phyloP scores from a whole-genome alignment of 1,139 yeast species.

The Taphrina communis region DNA sequence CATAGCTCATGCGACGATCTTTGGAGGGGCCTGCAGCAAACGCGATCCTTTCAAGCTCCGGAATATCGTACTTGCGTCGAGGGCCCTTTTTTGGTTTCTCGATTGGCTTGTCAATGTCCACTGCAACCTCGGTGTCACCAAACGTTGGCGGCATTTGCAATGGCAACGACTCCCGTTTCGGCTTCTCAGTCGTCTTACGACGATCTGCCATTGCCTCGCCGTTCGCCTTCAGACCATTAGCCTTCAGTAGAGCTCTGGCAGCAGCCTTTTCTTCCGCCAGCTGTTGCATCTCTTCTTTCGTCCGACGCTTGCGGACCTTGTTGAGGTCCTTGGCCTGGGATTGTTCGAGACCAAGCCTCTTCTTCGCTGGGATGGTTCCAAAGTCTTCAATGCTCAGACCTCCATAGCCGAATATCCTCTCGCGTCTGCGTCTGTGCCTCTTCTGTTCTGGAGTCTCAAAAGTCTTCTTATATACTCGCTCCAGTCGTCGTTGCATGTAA shows the following conservation, averaged over 20 bases:
- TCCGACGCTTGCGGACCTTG: conserved; percentile 24
- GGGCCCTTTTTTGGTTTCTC: conserved; percentile 12
- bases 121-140: background rate
- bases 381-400: conserved; percentile 33
- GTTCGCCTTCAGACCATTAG: conserved; percentile 35
- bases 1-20: conserved; percentile 25
- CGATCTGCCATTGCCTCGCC: conserved; percentile 33
- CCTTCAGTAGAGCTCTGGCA: conserved; percentile 28
- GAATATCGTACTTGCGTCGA: conserved; percentile 26
- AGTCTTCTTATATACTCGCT: conserved; percentile 21
- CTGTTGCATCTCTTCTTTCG: conserved; percentile 27
- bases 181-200: background rate
- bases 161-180: background rate
- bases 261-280: conserved; percentile 27
- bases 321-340: conserved; percentile 6
- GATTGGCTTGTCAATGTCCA: background rate
- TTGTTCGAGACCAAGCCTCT: conserved; percentile 21
- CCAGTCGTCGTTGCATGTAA: conserved; percentile 30
- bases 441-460: conserved; percentile 13
- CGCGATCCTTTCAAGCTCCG: conserved; percentile 21
- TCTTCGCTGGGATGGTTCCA: conserved; percentile 26
- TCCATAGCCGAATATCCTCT: conserved; percentile 25
- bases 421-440: conserved; percentile 20
- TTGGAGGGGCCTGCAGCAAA: background rate
- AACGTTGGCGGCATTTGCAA: conserved; percentile 17